Percentiles rank a stretch among this genome's conserved stretches.
Conservation (phyloP, 106 monocot genomes). For the Phalaenopsis equestris region DNA sequence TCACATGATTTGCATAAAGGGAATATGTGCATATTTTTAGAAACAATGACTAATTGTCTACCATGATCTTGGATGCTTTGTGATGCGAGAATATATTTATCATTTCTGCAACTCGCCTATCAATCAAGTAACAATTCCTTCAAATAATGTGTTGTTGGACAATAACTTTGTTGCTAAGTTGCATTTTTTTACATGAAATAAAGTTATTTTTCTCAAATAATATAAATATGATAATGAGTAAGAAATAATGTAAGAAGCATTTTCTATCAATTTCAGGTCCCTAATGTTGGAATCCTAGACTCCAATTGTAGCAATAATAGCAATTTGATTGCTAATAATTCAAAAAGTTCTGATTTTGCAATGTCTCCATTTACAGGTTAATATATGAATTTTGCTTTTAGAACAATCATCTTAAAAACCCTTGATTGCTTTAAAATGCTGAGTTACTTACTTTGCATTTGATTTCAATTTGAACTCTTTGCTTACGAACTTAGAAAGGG, state of each 20-base stretch:
- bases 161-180: constrained; percentile 79
- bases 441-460: too few relatives aligned
- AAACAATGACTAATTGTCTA: background rate
- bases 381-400: background rate
- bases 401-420: too few relatives aligned
- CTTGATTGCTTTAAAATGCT: too few relatives aligned
- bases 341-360: constrained; percentile 35
- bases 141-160: constrained; percentile 64
- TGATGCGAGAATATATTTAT: constrained; percentile 73
- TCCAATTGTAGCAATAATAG: background rate
- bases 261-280: constrained; percentile 39
- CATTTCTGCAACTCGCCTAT: constrained; percentile 77
- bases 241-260: background rate
- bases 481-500: too few relatives aligned
- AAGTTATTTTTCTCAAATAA: background rate
- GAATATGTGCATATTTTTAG: background rate
- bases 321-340: constrained; percentile 16
- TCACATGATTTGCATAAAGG: background rate
- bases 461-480: too few relatives aligned
- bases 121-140: constrained; percentile 47
- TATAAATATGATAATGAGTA: background rate
- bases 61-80: background rate
- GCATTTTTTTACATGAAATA: background rate
- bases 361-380: background rate
- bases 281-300: constrained; percentile 27